These are phyloP conservation scores for Chrysophaeum taylorii DNA, from an alignment of 352 stramenopile species.

Conservation along the genomic window DNA sequence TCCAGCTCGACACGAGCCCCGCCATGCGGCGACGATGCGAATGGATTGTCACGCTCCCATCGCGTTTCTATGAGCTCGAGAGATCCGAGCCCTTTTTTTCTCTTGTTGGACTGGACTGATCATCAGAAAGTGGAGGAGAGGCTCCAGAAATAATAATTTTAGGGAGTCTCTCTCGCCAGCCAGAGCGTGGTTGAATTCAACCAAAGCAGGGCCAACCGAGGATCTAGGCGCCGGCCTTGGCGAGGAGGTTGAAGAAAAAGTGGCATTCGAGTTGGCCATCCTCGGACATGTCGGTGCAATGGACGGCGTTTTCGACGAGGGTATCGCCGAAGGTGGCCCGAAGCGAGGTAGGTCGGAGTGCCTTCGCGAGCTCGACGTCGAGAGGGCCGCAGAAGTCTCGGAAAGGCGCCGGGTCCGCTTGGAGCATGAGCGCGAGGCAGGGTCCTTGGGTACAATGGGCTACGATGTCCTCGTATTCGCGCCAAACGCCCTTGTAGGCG, in stretches of 20 bases:
- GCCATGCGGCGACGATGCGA: no score
- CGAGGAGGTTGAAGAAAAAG: constrained; percentile 86
- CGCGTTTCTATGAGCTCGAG: no score
- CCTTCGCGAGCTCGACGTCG: constrained; percentile 65
- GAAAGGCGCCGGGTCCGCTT: constrained; percentile 36
- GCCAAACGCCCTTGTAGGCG: constrained; percentile 63
- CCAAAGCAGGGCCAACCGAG: no score
- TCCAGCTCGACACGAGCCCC: no score
- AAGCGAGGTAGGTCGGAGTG: constrained; percentile 57
- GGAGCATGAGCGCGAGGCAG: constrained; percentile 75
- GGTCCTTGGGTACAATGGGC: constrained; percentile 71
- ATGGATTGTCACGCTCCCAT: no score
- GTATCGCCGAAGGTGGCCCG: constrained; percentile 58
- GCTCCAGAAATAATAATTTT: no score
- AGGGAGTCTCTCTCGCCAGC: no score
- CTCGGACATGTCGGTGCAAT: constrained; percentile 80
- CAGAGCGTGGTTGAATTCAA: no score
- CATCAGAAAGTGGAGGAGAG: no score
- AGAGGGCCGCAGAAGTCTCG: constrained; percentile 55
- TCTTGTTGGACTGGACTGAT: no score
- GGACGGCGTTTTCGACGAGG: constrained; percentile 65
- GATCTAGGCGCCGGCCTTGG: constrained; percentile 24
- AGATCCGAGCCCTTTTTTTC: no score
- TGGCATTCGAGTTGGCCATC: constrained; percentile 74
- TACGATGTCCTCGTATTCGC: constrained; percentile 72